Base-by-base conservation (phyloP, 2,329 filamentous ascomycete species). In the Trichoderma atrobrunneum region DNA sequence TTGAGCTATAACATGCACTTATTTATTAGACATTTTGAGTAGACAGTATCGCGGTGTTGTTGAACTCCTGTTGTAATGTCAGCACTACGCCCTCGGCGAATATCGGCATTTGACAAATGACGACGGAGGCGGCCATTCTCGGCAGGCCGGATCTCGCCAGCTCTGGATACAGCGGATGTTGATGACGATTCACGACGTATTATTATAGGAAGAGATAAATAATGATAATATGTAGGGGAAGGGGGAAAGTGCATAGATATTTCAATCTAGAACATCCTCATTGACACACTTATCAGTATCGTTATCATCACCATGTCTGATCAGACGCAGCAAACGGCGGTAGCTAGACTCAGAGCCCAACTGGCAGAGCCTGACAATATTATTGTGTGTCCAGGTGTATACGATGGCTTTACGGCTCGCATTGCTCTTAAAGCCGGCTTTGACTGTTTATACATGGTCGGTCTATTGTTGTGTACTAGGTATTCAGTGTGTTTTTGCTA, bases 381-480 rank as follows among this genome's bases (percentile, higher is more conserved):
- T 59, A 76, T 92, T 51, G 84, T 91, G 3, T 89, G 87, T 66
- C 90, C 90, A 0, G 90, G 90, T 36, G 90, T 92, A 3, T 91
- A 91, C 77, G 90, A 93, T 82, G 90, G 90, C 14, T 85, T 91
- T 70, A 89, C 88, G 2, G 89, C 90, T 0, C 84, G 90, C 1
- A 86, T 92, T 71, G 89, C 90, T 1, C 82, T 91, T 26, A 82
- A 85, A 56, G 83, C 88, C n/a, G 90, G 89, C 6, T 91, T 91
- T 72, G 86, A 91, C 61, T 86, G 84, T 71, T 78, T 92, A 51
- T 92, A 92, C 81, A 92, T 92, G 90, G 89, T 90, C 80, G 59
- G 83, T 72, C 8, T 11, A 14, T 14, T 21, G 21, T 54, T 14
- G n/a, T 21, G 5, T 54, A n/a, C n/a, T n/a, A n/a, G n/a, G n/a